Percentiles rank a stretch among this genome's conserved stretches.
These are phyloP conservation scores for Diaporthe amygdali DNA, from an alignment of 2,329 filamentous ascomycete species.

Conservation along the genomic window DNA sequence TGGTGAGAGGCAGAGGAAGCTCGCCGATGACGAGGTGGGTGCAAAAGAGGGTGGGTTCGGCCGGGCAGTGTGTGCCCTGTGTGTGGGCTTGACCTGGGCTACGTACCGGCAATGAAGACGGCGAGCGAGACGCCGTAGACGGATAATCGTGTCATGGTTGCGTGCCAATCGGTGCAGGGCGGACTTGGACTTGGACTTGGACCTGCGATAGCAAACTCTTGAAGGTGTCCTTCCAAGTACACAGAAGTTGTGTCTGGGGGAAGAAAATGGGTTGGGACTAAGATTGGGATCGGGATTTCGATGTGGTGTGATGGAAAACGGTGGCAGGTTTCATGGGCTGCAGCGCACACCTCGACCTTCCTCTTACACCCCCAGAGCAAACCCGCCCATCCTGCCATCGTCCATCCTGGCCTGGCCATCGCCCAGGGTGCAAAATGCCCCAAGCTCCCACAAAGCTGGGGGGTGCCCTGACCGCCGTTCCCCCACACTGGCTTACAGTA, in stretches of 20 bases:
- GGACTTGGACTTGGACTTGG: too few species aligned
- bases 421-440: neutral
- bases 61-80: neutral
- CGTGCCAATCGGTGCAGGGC: constrained; percentile 8
- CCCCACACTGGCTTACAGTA: constrained; percentile 8
- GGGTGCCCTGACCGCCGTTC: neutral
- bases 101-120: constrained; percentile 26
- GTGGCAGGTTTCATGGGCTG: constrained; percentile 25
- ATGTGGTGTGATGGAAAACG: constrained; percentile 20
- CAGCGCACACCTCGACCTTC: neutral
- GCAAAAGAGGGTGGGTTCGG: neutral
- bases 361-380: neutral
- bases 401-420: too few species aligned
- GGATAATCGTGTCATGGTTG: constrained; percentile 25
- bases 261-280: neutral
- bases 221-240: neutral
- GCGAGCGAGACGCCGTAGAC: constrained; percentile 25
- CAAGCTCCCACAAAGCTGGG: neutral
- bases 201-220: constrained; percentile 3
- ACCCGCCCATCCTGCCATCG: too few species aligned
- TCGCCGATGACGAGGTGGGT: neutral
- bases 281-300: constrained; percentile 6
- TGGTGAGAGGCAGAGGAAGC: neutral
- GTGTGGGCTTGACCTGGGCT: neutral
- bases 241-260: neutral